Conservation (phyloP, 2,329 filamentous ascomycete species). For the Fusarium dimerum region DNA sequence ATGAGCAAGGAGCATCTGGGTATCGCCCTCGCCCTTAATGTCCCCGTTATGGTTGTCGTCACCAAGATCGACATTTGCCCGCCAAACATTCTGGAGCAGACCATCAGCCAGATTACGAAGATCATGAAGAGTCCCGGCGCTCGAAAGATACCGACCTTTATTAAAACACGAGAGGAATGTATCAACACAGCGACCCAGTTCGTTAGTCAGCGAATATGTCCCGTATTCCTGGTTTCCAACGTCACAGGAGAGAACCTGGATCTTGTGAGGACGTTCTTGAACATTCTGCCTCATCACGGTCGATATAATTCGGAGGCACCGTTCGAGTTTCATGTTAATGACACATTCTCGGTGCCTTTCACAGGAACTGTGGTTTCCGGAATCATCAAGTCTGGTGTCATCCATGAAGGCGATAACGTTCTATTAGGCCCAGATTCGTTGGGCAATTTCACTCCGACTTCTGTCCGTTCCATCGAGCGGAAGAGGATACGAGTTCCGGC, state of each 20-base stretch:
- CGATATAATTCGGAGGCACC: conserved; percentile 86
- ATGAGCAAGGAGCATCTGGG: conserved; percentile 99
- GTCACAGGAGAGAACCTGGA: conserved; percentile 92
- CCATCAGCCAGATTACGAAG: conserved; percentile 84
- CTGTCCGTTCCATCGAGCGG: conserved; percentile 88
- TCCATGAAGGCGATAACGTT: conserved; percentile 88
- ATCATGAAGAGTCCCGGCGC: conserved; percentile 94
- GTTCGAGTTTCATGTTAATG: conserved; percentile 95
- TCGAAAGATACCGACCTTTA: conserved; percentile 92
- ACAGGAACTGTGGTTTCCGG: conserved; percentile 95
- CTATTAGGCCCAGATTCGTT: conserved; percentile 88
- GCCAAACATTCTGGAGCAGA: conserved; percentile 91
- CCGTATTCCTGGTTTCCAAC: conserved; percentile 97
- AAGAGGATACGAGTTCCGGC: conserved; percentile 89
- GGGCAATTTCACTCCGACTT: conserved; percentile 85
- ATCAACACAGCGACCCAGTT: conserved; percentile 96
- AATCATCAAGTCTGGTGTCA: conserved; percentile 83
- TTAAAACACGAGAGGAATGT: conserved; percentile 87
- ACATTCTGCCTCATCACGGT: conserved; percentile 92
- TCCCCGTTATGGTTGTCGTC: conserved; percentile 95
- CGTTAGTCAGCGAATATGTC: conserved; percentile 91
- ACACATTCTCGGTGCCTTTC: conserved; percentile 97
- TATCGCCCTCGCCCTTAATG: conserved; percentile 90
- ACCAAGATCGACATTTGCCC: conserved; percentile 99
- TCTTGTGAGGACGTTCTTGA: conserved; percentile 87